These are phyloP conservation scores for Conticribra weissflogii DNA, from an alignment of 108 stramenopile genomes.

Conservation along the genomic window DNA sequence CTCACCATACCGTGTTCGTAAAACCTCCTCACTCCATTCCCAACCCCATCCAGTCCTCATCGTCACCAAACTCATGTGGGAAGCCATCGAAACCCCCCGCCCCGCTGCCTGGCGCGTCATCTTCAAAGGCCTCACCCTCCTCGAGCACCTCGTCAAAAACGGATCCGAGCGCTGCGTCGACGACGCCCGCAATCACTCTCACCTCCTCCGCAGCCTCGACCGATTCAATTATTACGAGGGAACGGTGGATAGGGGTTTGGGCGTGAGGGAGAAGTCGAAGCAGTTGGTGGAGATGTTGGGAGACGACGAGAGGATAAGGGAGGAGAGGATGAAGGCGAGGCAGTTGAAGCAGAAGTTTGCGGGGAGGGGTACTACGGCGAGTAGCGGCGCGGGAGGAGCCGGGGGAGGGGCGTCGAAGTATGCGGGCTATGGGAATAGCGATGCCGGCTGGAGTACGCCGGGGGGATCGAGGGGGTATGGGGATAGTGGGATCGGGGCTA, in stretches of 20 bases:
- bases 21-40: neutral
- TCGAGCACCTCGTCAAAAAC: constrained; percentile 96
- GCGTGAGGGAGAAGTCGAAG: constrained; percentile 93
- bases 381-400: constrained; percentile 39
- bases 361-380: constrained; percentile 43
- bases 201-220: constrained; percentile 70
- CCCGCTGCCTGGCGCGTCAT: constrained; percentile 88
- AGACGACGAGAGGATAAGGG: constrained; percentile 93
- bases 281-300: constrained; percentile 88
- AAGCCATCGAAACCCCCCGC: constrained; percentile 83
- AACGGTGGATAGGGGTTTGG: constrained; percentile 85
- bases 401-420: constrained; percentile 44
- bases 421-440: constrained; percentile 81
- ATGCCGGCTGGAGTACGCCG: constrained; percentile 46
- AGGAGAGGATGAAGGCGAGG: constrained; percentile 91
- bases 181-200: constrained; percentile 91
- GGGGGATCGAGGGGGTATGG: constrained; percentile 32
- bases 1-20: neutral
- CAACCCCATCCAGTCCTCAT: constrained; percentile 39
- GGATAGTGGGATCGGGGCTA: constrained; percentile 73
- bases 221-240: constrained; percentile 98
- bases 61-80: constrained; percentile 83
- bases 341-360: constrained; percentile 85
- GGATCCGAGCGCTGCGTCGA: constrained; percentile 96
- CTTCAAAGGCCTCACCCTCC: constrained; percentile 91